phyloP scores from a whole-genome alignment of 2,329 filamentous ascomycete species.

The Cyphellophora europaea region DNA sequence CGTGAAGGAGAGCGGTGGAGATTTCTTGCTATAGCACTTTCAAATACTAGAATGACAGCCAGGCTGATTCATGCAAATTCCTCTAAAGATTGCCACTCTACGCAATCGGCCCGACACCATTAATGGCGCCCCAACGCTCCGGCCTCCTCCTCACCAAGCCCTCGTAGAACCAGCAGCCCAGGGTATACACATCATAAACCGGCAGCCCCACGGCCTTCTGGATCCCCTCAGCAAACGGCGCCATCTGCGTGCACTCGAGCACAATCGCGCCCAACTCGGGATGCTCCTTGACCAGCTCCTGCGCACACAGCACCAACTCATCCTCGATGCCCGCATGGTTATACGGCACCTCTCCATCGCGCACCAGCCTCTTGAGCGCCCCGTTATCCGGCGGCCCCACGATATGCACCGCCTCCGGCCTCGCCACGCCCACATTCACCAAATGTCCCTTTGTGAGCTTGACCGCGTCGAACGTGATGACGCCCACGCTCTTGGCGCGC shows the following conservation, averaged over 20 bases:
- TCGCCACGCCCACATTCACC: constrained; percentile 18
- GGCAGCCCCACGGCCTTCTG: constrained; percentile 21
- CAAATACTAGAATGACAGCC: too few species aligned
- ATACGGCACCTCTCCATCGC: constrained; percentile 3
- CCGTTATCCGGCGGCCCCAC: constrained; percentile 13
- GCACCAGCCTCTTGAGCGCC: constrained; percentile 1
- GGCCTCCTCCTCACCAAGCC: constrained; percentile 18
- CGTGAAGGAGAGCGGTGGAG: constrained; percentile 49
- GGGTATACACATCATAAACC: constrained; percentile 28
- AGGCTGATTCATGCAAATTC: too few species aligned
- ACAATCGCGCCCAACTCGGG: constrained; percentile 19
- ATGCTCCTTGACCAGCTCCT: constrained; percentile 1
- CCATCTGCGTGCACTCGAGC: constrained; percentile 31
- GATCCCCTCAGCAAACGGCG: constrained; percentile 25
- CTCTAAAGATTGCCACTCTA: too few species aligned
- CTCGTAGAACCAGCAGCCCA: constrained; percentile 27
- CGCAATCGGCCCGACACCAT: too few species aligned
- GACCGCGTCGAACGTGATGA: too few species aligned
- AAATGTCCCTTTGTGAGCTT: too few species aligned
- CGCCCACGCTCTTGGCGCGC: too few species aligned
- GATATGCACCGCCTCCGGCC: constrained; percentile 15
- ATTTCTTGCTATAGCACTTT: too few species aligned
- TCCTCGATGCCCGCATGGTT: constrained; percentile 4
- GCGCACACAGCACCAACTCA: constrained; percentile 3
- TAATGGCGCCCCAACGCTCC: constrained; percentile 5